Base-by-base conservation (phyloP, 2,329 filamentous ascomycete genomes). In the Talaromyces amestolkiae region DNA sequence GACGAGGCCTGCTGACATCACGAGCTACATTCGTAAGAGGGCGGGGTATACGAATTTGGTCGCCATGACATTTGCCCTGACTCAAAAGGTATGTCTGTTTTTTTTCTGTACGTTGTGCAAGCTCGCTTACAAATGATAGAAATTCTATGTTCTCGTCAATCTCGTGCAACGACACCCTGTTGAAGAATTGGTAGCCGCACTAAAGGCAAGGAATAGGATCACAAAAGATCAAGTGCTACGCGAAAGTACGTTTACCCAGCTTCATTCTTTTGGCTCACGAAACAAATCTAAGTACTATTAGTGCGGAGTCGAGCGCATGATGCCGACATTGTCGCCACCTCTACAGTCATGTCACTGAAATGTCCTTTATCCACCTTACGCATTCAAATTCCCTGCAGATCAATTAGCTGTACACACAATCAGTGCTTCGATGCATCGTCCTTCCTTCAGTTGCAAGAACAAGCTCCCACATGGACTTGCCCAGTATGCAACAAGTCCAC, bases 401-500 rank as follows among this genome's bases (percentile, higher is more conserved):
- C 91, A 3, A 84, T 87, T 3, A 80, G 88, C 39, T 99, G 95
- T 79, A 89, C 87, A 3, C 95, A 99, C 76, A 91, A 95, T 31
- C 92, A 96, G 74, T 99, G 95, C 75, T 99, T 98, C 71, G 95
- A 99, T 76, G 94, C 91, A 3, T 89, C 87, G 3, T 96, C 92
- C 1, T 99, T 97, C 75, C 84, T 99, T 22, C 92, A 97, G 72
- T 81, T 99, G 33, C 94, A 98, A 75, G 93, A 98, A 75, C 95
- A 99, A 80, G 94, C 92, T 0, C 95, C 95, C 0, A 96, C 95
- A 19, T 99, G 95, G 95, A 84, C 88, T n/a, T 99, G 95, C 73
- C 95, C 95, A 0, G 89, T 97, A 24, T 99, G 95, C 81, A 94
- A 90, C 77, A 96, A 93, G 73, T 79, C 86, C 0, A 89, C 93